These are phyloP conservation scores for Boletus coccyginus DNA, from an alignment of 768 basidiomycete genomes.

Conservation along the genomic window DNA sequence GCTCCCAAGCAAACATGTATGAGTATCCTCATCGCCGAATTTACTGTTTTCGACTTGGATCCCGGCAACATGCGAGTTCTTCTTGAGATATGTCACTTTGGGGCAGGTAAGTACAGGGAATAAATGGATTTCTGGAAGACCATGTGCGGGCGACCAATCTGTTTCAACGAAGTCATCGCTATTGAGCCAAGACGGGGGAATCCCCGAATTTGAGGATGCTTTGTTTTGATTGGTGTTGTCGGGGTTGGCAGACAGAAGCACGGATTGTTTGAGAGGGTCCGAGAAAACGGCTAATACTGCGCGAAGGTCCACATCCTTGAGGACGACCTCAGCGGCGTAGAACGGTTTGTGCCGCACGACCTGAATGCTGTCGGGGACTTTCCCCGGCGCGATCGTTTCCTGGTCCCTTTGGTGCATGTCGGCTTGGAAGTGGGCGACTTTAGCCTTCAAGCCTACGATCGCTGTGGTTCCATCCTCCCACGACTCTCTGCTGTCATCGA, in stretches of 20 bases:
- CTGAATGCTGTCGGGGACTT: constrained; percentile 54
- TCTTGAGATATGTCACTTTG: constrained; percentile 78
- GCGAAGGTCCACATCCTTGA: constrained; percentile 74
- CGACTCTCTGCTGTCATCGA: constrained; percentile 74
- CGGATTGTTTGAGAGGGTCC: constrained; percentile 63
- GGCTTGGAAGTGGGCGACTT: constrained; percentile 76
- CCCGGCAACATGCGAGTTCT: constrained; percentile 42
- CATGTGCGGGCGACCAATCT: constrained; percentile 54
- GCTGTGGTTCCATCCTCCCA: constrained; percentile 79
- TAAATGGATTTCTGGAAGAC: constrained; percentile 60
- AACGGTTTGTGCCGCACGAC: constrained; percentile 76
- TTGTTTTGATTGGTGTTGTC: constrained; percentile 40
- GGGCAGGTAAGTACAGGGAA: constrained; percentile 77
- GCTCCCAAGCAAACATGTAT: constrained; percentile 74
- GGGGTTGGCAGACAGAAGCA: constrained; percentile 47
- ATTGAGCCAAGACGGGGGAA: constrained; percentile 68
- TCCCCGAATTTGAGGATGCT: constrained; percentile 30
- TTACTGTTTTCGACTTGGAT: constrained; percentile 55
- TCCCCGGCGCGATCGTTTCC: constrained; percentile 63
- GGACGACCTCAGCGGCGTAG: constrained; percentile 81
- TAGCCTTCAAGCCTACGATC: constrained; percentile 83
- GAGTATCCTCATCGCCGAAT: constrained; percentile 84
- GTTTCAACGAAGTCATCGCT: constrained; percentile 80
- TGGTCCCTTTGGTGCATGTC: constrained; percentile 93
- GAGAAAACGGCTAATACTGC: constrained; percentile 75